Conservation (phyloP, 768 basidiomycete genomes). For the Terana coerulea region DNA sequence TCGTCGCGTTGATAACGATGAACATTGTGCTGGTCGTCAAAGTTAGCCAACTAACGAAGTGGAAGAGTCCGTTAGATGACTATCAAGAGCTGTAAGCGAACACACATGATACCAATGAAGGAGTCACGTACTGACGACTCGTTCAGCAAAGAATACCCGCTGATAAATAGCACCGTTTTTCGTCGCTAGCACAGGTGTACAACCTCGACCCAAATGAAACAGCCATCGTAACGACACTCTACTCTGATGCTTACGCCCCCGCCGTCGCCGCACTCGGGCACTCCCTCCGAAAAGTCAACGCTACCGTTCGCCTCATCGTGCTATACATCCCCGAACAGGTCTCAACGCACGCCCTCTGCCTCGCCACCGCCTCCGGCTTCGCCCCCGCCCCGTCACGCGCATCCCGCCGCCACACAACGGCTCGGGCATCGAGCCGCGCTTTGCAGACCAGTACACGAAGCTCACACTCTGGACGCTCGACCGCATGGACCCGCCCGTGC, state of each 20-base stretch:
- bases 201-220: slow-evolving; percentile 7
- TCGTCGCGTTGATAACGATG: neutral
- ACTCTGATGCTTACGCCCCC: slow-evolving; percentile 29
- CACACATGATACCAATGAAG: too few relatives aligned
- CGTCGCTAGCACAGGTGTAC: neutral
- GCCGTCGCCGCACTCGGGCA: slow-evolving; percentile 31
- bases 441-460: slow-evolving; percentile 42
- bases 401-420: slow-evolving; percentile 37
- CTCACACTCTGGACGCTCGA: slow-evolving; percentile 39
- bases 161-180: neutral
- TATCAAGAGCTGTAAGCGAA: slow-evolving; percentile 1
- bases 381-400: slow-evolving; percentile 28
- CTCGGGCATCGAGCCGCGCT: slow-evolving; percentile 30
- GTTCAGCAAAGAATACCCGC: neutral
- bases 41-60: too few relatives aligned
- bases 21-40: slow-evolving; percentile 4
- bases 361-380: slow-evolving; percentile 37
- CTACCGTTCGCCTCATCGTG: slow-evolving; percentile 29
- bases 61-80: neutral
- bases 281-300: slow-evolving; percentile 27
- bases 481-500: slow-evolving; percentile 20
- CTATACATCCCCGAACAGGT: slow-evolving; percentile 33
- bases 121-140: neutral
- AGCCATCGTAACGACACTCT: slow-evolving; percentile 29
- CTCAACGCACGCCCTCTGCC: slow-evolving; percentile 36